These are phyloP conservation scores for Hordeum vulgare DNA, from an alignment of 176 grass and related monocot species.

Conservation along the genomic window DNA sequence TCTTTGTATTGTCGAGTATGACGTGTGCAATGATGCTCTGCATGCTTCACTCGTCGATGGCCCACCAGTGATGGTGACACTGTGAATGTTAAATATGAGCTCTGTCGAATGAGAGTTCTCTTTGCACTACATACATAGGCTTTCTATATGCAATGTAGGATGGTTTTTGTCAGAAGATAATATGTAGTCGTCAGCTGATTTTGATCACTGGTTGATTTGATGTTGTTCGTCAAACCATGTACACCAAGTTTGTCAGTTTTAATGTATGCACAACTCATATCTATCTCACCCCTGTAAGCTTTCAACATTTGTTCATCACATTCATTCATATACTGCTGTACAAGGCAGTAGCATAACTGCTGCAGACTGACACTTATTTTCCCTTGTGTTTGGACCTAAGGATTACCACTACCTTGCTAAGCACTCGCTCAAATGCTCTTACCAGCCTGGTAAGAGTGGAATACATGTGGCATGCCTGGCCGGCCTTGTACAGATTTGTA, in stretches of 20 bases:
- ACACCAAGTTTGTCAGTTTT: neutral
- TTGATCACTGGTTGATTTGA: neutral
- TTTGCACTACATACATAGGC: neutral
- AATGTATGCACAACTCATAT: neutral
- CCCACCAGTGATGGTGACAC: neutral
- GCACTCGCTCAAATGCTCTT: conserved; percentile 23
- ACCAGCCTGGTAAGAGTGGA: conserved; percentile 16
- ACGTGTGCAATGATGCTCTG: neutral
- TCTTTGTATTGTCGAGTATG: neutral
- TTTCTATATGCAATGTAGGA: neutral
- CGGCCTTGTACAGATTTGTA: conserved; percentile 57
- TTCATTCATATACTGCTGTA: neutral
- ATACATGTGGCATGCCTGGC: conserved; percentile 44
- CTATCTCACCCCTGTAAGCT: neutral
- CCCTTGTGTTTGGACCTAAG: neutral
- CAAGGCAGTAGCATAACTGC: neutral
- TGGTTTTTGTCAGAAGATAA: neutral
- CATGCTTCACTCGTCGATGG: neutral
- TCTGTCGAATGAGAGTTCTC: neutral
- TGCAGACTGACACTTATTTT: neutral
- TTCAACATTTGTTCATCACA: neutral
- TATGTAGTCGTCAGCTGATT: neutral
- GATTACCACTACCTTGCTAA: neutral
- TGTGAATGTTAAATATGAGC: neutral
- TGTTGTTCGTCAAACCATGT: neutral